phyloP scores from a whole-genome alignment of 345 rosid genomes.

The Syzygium aromaticum region DNA sequence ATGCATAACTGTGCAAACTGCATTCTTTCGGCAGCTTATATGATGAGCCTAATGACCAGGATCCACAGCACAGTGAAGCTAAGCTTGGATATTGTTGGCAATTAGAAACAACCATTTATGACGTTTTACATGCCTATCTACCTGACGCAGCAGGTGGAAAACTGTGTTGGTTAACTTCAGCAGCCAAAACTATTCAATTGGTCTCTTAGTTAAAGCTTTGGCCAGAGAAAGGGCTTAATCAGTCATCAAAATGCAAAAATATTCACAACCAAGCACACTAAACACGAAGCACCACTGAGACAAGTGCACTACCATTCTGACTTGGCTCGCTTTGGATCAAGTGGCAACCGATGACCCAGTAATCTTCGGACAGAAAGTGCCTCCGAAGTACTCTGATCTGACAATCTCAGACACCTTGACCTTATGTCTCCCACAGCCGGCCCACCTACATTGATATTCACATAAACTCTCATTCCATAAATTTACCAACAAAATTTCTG shows the following conservation, averaged over 20 bases:
- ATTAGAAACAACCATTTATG: background rate
- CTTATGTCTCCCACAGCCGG: conserved; percentile 98
- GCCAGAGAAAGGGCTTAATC: background rate
- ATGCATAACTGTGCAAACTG: background rate
- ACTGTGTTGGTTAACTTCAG: background rate
- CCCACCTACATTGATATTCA: conserved; percentile 41
- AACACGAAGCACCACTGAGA: background rate
- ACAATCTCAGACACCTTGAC: conserved; percentile 88
- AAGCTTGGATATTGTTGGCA: background rate
- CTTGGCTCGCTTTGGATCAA: conserved; percentile 55
- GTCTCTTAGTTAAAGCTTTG: background rate
- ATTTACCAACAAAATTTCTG: background rate
- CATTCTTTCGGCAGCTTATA: background rate
- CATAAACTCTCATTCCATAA: background rate
- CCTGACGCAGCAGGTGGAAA: background rate
- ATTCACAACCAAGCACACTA: background rate
- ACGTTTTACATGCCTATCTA: background rate
- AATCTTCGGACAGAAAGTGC: conserved; percentile 83
- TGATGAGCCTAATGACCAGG: background rate
- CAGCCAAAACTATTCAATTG: background rate
- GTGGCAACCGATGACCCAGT: conserved; percentile 84
- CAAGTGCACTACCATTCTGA: conserved; percentile 56
- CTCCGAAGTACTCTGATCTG: conserved; percentile 79
- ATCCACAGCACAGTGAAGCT: background rate
- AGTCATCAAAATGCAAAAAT: background rate